Base-by-base conservation (phyloP, 768 basidiomycete genomes). In the Terana coerulea region DNA sequence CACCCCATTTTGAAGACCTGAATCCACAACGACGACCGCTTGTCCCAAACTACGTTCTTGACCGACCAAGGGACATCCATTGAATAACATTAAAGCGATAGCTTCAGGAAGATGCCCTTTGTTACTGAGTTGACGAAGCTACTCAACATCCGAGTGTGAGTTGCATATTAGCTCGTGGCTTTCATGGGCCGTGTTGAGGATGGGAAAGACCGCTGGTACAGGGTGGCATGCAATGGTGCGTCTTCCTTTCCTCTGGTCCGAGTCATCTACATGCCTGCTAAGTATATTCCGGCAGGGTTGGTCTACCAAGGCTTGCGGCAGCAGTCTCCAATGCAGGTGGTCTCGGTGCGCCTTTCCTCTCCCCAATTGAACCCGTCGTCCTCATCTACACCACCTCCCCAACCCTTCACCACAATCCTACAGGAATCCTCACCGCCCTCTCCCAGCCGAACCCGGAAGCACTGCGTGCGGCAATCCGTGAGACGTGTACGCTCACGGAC, bases 171-270 rank as follows among this genome's bases (percentile, higher is more conserved):
- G 39, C 19, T 33, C 7, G 33, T 28, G 17, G n/a, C n/a, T n/a
- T 58, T 8, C 29, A 10, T 10, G 51, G 12, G n/a, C 11, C 11
- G 12, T 26, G 47, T 29, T 44, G 28, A 44, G 19, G 26, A 10
- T 12, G 19, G 12, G 19, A n/a, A 42, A 89, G 87, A 28, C 91
- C 91, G 14, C 72, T 92, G 40, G 78, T 94, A 1, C 91, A 93
- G 64, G 91, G 90, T 22, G 91, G 89, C 41, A 92, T 93, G 90
- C 91, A 92, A 81, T 94, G 87, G 87, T 89, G 70, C 41, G 64
- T 28, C 7, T 48, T 26, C 8, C n/a, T n/a, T 43, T n/a, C 10
- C 35, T 15, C 17, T 14, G 14, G 37, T 12, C 40, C 3, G n/a
- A 17, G n/a, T n/a, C n/a, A n/a, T n/a, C n/a, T n/a, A n/a, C n/a